phyloP scores from a whole-genome alignment of 495 filamentous ascomycete species.

The Clavariopsis aquatica region DNA sequence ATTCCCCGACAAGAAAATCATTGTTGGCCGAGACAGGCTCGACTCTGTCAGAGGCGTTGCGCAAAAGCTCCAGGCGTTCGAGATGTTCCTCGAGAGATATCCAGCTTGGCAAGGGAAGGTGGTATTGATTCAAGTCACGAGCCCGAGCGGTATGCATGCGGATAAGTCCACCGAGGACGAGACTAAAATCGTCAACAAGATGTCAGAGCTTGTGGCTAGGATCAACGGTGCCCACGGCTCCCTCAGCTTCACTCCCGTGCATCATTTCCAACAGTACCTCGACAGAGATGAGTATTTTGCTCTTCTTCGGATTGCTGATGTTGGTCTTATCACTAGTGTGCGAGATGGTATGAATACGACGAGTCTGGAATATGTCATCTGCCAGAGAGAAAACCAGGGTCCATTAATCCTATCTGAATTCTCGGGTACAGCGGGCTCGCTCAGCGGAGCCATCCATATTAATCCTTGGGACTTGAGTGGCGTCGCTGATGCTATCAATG shows the following conservation, averaged over 20 bases:
- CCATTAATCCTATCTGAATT: constrained; percentile 94
- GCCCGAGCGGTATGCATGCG: constrained; percentile 74
- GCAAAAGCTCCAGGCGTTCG: constrained; percentile 91
- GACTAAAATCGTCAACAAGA: constrained; percentile 76
- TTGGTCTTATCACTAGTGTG: constrained; percentile 88
- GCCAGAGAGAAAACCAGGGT: constrained; percentile 78
- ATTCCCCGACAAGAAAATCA: constrained; percentile 83
- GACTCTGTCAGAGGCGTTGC: constrained; percentile 87
- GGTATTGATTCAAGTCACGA: constrained; percentile 93
- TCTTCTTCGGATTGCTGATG: constrained; percentile 79
- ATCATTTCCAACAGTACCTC: constrained; percentile 90
- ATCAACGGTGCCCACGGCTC: constrained; percentile 90
- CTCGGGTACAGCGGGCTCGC: constrained; percentile 84
- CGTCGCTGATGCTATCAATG: constrained; percentile 76
- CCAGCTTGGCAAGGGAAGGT: constrained; percentile 88
- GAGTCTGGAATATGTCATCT: constrained; percentile 87
- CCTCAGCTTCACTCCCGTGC: constrained; percentile 79
- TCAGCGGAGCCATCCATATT: constrained; percentile 84
- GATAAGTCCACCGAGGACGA: constrained; percentile 64
- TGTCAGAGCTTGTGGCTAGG: constrained; percentile 81
- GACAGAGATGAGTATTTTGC: constrained; percentile 87
- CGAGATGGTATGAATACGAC: constrained; percentile 97
- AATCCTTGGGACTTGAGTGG: constrained; percentile 88
- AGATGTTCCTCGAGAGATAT: constrained; percentile 81
- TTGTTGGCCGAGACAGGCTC: constrained; percentile 88